Base-by-base conservation (phyloP, 2,329 filamentous ascomycete genomes). In the Sporothrix brasiliensis region DNA sequence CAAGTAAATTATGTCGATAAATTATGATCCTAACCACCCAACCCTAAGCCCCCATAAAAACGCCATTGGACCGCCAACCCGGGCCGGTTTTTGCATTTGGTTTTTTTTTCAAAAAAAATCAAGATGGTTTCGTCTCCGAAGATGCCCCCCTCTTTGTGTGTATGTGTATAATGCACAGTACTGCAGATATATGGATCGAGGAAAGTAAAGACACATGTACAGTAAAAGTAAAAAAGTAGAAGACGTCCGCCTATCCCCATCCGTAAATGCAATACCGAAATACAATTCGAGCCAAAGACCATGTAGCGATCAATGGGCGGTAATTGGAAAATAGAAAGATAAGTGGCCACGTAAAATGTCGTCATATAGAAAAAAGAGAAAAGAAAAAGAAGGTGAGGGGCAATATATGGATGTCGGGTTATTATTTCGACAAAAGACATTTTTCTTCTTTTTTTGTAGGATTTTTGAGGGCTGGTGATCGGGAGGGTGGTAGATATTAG, bases 201-300 rank as follows among this genome's bases (percentile, higher is more conserved):
- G n/a, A 21, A 53, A 21, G 16, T 27, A 14, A 21, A 58, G 11
- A 47, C 21, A 65, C 16, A 19, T 63, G 21, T 27, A 24, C 54
- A 41, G 44, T 6, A 27, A 49, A 19, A 19, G 34, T 27, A 21
- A 47, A 58, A n/a, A 24, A 7, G n/a, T 39, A 4, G 44, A 44
- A 11, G 27, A 27, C 3, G 21, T 6, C 61, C 61, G 24, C 61
- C 61, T 21, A 30, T 65, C 11, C 24, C 60, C 41, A 65, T 50
- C 61, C 47, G 30, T n/a, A 50, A 65, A 65, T 65, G 61, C 61
- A 50, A 65, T 61, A 24, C 61, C 61, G 58, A 27, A 7, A 63
- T 63, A 63, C 58, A 21, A 13, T 44, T 44, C 34, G 14, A n/a
- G 30, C 39, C 24, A 54, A 10, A 24, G 44, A 27, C 27, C 39